Evolutionary conservation across 139 green algal genomes (phyloP).

Genomic region (Astrephomene gubernaculifera): DNA sequence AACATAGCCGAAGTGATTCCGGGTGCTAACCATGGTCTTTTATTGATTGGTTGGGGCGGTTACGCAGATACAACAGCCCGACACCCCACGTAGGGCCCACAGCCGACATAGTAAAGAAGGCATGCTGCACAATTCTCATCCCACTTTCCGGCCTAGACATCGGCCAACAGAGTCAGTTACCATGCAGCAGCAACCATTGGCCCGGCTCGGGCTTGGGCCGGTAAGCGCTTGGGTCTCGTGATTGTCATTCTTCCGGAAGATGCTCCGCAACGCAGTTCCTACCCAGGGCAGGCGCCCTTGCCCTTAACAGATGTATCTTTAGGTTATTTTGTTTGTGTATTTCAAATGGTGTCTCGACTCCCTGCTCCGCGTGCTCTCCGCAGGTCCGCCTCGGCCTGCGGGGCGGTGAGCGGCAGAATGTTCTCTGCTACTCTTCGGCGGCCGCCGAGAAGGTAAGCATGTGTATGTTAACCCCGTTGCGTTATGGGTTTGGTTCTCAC

Average conservation of each 20-base stretch:
- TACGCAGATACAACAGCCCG: too few relatives aligned
- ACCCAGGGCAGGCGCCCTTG: neutral
- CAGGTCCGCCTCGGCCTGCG: conserved; percentile 30
- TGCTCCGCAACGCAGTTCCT: neutral
- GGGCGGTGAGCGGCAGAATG: conserved; percentile 9
- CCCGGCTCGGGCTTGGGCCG: conserved; percentile 29
- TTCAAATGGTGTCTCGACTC: too few relatives aligned
- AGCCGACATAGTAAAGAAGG: neutral
- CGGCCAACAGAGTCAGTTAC: neutral
- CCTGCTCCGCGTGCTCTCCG: too few relatives aligned
- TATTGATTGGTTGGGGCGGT: too few relatives aligned
- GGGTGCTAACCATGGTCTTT: too few relatives aligned
- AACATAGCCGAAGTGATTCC: too few relatives aligned
- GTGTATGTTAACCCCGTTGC: too few relatives aligned
- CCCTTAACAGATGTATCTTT: too few relatives aligned
- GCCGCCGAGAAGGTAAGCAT: conserved; percentile 56
- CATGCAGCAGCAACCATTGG: conserved; percentile 29
- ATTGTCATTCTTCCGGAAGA: neutral
- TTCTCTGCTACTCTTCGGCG: conserved; percentile 34
- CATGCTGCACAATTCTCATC: neutral
- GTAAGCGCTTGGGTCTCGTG: neutral
- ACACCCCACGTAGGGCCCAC: conserved; percentile 16
- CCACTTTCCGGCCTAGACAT: neutral
- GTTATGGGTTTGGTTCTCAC: too few relatives aligned
- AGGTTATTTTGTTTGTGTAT: too few relatives aligned